Evolutionary conservation across 176 grass and related monocot genomes (phyloP).

Genomic region (Triticum turgidum): DNA sequence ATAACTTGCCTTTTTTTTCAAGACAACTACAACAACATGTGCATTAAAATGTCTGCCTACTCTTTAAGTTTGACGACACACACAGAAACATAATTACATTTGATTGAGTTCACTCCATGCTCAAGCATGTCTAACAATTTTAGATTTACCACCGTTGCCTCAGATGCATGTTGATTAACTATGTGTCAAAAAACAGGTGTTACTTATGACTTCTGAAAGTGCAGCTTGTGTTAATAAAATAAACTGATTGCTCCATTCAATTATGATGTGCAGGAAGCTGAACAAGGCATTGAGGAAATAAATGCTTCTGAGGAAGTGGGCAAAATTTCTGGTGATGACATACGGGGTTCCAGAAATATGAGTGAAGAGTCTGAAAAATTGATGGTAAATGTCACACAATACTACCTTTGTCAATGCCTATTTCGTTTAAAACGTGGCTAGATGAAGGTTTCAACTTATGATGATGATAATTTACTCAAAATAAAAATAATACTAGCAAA

Average conservation of each 20-base stretch:
- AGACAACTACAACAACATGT: not conserved
- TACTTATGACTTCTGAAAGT: not conserved
- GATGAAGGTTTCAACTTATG: constrained; percentile 1
- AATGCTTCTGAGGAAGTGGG: not conserved
- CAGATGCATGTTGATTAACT: not conserved
- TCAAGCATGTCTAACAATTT: constrained; percentile 1
- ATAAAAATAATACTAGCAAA: not conserved
- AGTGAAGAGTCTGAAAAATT: constrained; percentile 33
- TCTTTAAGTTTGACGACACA: constrained; percentile 16
- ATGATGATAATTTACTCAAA: constrained; percentile 6
- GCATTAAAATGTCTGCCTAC: not conserved
- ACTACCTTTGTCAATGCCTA: not conserved
- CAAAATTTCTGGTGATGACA: constrained; percentile 13
- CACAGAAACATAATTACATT: not conserved
- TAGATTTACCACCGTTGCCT: not conserved
- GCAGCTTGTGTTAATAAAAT: not conserved
- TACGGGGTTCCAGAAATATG: constrained; percentile 25
- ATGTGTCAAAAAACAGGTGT: not conserved
- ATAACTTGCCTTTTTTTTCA: not conserved
- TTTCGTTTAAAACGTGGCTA: not conserved
- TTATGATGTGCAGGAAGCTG: constrained; percentile 33
- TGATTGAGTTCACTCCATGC: not conserved
- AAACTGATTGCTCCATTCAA: not conserved
- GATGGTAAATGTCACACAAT: constrained; percentile 33
- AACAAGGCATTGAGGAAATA: constrained; percentile 23